Evolutionary conservation across 139 green algal species (phyloP), one percentile per base, ranked within the genome.

Genomic region (Tetratostichococcus sp.): DNA sequence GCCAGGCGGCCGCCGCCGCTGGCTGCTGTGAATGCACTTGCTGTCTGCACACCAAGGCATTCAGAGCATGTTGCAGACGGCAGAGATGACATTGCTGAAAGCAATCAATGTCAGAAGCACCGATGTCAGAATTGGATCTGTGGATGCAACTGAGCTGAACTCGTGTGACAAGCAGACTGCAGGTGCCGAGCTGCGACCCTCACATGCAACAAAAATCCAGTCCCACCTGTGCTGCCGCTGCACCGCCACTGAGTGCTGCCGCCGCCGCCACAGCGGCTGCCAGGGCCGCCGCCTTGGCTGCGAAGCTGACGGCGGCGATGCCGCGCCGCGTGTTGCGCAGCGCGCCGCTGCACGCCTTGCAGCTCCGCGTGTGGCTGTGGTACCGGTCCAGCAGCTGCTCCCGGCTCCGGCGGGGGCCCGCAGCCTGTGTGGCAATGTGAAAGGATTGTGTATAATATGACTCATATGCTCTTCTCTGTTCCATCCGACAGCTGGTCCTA

Each of bases 321-420:
- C 34, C 50, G 4, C 34, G n/a, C 67, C 72, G 67, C 8, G 71
- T 70, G 39, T 70, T 76, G 21, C 67, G 30, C 39, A 77, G 70
- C 25, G 62, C 69, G 1, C 28, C 39, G 30, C 28, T 69, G 39
- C 76, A 81, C 8, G 35, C 42, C 39, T 69, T 57, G 76, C 76
- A 81, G 65, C 69, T 43, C 28, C 30, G 34, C 57, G 70, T 76
- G 39, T 81, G 76, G 30, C 50, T 72, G 11, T 76, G 26, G 67
- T 77, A 81, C 22, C 76, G 70, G 30, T 81, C 76, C 25, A 81
- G 70, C 35, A 81, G 65, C 32, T 75, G n/a, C 19, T 72, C 39
- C 32, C 62, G 67, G 69, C 11, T 30, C 39, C 73, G 30, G 30
- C 73, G 59, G 11, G 73, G 73, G 4, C 73, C 73, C 39, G 73